Percentiles rank a stretch among this genome's conserved stretches.
These are phyloP conservation scores for Blastocystis sp. DNA, from an alignment of 352 stramenopile species.

Conservation along the genomic window DNA sequence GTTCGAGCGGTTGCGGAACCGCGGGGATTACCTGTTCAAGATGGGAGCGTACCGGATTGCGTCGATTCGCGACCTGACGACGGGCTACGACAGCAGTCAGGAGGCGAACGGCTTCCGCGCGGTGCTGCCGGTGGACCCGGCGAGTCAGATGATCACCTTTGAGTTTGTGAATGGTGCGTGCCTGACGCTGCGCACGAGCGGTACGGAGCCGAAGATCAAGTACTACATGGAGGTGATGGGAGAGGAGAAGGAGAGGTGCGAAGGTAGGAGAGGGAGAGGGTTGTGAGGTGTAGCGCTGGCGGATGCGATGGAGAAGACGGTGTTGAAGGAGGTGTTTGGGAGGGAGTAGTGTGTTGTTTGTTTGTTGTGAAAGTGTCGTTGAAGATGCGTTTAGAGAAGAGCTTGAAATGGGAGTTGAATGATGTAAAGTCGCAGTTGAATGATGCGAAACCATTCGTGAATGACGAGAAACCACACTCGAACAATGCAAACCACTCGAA, in stretches of 20 bases:
- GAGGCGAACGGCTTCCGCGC: constrained; percentile 68
- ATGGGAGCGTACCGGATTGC: constrained; percentile 83
- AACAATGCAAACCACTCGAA: too few relatives aligned
- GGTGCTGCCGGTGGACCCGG: constrained; percentile 87
- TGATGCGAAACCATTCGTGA: too few relatives aligned
- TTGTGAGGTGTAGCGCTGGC: constrained; percentile 29
- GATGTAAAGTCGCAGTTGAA: too few relatives aligned
- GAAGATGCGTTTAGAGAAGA: too few relatives aligned
- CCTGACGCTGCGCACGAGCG: constrained; percentile 92
- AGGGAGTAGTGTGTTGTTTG: constrained; percentile 13
- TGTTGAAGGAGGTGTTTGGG: constrained; percentile 33
- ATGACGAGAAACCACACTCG: too few relatives aligned
- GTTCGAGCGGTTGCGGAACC: constrained; percentile 88
- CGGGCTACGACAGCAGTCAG: constrained; percentile 86
- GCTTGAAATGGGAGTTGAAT: too few relatives aligned
- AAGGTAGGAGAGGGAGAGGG: constrained; percentile 12
- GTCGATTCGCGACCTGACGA: constrained; percentile 86
- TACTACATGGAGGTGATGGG: constrained; percentile 90
- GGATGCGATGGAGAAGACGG: constrained; percentile 49
- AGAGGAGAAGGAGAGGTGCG: constrained; percentile 29
- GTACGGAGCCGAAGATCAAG: constrained; percentile 99
- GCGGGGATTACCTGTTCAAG: constrained; percentile 81
- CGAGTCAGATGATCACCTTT: constrained; percentile 95
- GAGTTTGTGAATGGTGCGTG: constrained; percentile 91
- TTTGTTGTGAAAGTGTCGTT: too few relatives aligned